Percentiles rank a stretch among this genome's conserved stretches.
phyloP scores from a whole-genome alignment of 179 eudicot genomes.

The Pouteria campechiana region DNA sequence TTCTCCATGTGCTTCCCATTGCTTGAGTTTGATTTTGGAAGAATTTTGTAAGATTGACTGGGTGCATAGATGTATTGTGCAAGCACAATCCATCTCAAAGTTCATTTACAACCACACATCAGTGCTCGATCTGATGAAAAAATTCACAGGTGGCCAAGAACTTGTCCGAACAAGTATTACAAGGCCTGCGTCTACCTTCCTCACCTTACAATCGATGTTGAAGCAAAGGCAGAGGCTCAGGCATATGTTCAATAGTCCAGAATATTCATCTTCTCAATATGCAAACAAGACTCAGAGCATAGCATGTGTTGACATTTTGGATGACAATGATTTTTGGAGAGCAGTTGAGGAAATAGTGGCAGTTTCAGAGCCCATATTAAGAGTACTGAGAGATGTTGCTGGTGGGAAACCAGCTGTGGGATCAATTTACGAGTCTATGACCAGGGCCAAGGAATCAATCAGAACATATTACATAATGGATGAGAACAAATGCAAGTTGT shows the following conservation, averaged over 20 bases:
- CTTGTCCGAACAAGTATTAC: conserved; percentile 72
- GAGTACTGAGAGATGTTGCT: conserved; percentile 76
- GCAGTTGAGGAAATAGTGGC: conserved; percentile 83
- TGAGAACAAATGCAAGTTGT: conserved; percentile 79
- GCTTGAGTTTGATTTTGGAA: conserved; percentile 68
- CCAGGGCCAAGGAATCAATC: conserved; percentile 84
- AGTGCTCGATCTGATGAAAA: conserved; percentile 72
- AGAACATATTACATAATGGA: conserved; percentile 97
- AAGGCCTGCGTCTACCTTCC: conserved; percentile 60
- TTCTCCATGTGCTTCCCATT: conserved; percentile 91
- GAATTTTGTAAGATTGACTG: conserved; percentile 91
- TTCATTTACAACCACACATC: conserved; percentile 56
- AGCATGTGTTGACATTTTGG: conserved; percentile 51
- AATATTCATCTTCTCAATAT: conserved; percentile 41
- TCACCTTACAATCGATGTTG: conserved; percentile 65
- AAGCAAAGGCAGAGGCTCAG: conserved; percentile 77
- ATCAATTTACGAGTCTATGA: conserved; percentile 80
- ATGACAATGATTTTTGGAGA: conserved; percentile 87
- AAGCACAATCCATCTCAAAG: conserved; percentile 77
- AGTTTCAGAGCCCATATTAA: conserved; percentile 86
- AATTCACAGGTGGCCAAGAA: conserved; percentile 71
- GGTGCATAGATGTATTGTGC: conserved; percentile 61
- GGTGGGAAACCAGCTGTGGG: conserved; percentile 84
- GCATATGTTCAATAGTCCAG: conserved; percentile 80
- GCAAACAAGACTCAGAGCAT: conserved; percentile 65